Evolutionary conservation across 176 grass and related monocot species (phyloP).

Genomic region (Canna indica): DNA sequence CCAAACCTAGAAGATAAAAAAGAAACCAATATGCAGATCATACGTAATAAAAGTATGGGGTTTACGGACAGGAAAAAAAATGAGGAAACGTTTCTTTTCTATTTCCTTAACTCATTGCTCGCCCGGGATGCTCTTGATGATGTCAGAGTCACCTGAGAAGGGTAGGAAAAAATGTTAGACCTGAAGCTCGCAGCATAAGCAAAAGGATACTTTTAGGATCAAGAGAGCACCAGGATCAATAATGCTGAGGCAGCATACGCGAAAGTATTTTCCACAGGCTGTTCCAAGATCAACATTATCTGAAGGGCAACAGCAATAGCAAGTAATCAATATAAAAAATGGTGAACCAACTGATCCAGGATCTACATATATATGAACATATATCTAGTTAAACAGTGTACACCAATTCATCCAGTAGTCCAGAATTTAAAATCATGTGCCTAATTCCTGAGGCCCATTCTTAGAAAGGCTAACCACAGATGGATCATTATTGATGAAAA

Average conservation of each 20-base stretch:
- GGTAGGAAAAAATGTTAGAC: neutral
- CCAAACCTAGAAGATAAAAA: neutral
- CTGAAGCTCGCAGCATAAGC: neutral
- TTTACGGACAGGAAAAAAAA: neutral
- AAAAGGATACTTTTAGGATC: neutral
- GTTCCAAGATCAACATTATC: slow-evolving; percentile 94
- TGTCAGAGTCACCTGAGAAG: slow-evolving; percentile 81
- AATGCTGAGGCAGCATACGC: slow-evolving; percentile 87
- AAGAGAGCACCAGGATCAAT: slow-evolving; percentile 58
- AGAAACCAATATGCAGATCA: neutral
- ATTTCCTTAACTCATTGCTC: slow-evolving; percentile 42
- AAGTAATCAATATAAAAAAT: neutral
- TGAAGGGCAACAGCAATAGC: slow-evolving; percentile 7
- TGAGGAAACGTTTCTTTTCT: neutral
- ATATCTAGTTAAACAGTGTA: no score
- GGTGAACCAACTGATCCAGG: no score
- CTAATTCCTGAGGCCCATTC: no score
- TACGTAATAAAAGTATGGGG: neutral
- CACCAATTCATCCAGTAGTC: no score
- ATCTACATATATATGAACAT: no score
- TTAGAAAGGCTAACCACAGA: no score
- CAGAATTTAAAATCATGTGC: no score
- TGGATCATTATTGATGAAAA: no score
- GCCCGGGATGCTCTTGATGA: slow-evolving; percentile 48
- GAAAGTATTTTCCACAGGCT: slow-evolving; percentile 77